Conservation (phyloP, 495 filamentous ascomycete species). For the Penicillium diatomitis region DNA sequence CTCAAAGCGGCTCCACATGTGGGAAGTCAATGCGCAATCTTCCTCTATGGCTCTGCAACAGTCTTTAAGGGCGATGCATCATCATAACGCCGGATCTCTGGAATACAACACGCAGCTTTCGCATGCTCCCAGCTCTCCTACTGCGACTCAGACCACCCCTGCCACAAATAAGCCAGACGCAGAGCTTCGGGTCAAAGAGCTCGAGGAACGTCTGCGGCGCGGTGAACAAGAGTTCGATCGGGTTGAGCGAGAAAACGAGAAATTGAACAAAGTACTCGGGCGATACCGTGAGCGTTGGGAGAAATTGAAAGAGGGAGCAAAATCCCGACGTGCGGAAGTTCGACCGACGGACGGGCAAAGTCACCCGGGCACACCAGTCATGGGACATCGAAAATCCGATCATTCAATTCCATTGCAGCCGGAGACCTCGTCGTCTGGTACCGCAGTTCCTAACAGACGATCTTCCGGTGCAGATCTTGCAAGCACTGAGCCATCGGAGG, state of each 20-base stretch:
- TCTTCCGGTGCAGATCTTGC: neutral
- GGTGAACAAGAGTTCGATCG: constrained; percentile 48
- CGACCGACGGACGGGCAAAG: constrained; percentile 10
- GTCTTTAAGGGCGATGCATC: constrained; percentile 60
- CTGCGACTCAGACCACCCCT: constrained; percentile 10
- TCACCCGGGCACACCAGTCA: constrained; percentile 1
- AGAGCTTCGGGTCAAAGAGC: constrained; percentile 38
- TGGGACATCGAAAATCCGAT: constrained; percentile 3
- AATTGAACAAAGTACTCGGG: constrained; percentile 52
- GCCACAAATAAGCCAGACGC: constrained; percentile 19
- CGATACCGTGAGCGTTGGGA: constrained; percentile 76
- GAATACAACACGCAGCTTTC: constrained; percentile 15
- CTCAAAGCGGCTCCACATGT: constrained; percentile 69
- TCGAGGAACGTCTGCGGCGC: constrained; percentile 33
- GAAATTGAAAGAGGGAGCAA: constrained; percentile 75
- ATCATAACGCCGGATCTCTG: constrained; percentile 34
- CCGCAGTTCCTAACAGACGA: neutral
- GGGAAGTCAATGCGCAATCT: constrained; percentile 76
- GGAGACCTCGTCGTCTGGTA: constrained; percentile 1
- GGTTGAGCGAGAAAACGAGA: constrained; percentile 58
- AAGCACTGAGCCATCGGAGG: neutral
- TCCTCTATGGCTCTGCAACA: constrained; percentile 72
- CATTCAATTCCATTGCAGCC: constrained; percentile 5
- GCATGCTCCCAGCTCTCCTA: constrained; percentile 20
- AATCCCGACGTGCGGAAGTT: constrained; percentile 37